Evolutionary conservation across 768 basidiomycete genomes (phyloP).

Genomic region (Kwoniella heveanensis): DNA sequence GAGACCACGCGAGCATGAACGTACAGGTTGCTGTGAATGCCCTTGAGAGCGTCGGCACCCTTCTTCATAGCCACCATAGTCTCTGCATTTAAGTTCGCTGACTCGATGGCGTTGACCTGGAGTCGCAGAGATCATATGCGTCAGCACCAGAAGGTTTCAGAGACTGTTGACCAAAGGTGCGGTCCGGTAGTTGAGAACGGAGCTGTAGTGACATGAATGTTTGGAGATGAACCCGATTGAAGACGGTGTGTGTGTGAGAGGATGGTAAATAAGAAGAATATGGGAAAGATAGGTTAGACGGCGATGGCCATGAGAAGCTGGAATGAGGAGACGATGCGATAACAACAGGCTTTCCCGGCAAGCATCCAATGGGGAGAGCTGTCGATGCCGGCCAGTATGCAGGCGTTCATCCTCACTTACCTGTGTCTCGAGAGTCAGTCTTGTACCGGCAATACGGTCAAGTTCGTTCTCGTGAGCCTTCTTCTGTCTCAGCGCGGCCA

Average conservation of each 20-base stretch:
- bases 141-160: background rate
- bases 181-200: too few species aligned
- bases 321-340: too few species aligned
- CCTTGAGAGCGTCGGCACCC: slow-evolving; percentile 81
- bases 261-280: too few species aligned
- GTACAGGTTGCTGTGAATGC: slow-evolving; percentile 86
- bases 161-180: too few species aligned
- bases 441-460: slow-evolving; percentile 78
- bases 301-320: too few species aligned
- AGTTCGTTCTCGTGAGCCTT: slow-evolving; percentile 84
- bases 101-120: slow-evolving; percentile 88
- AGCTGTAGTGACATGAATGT: too few species aligned
- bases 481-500: slow-evolving; percentile 87
- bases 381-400: too few species aligned
- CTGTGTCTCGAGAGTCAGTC: slow-evolving; percentile 91
- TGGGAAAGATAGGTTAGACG: too few species aligned
- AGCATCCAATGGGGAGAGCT: too few species aligned
- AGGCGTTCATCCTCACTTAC: slow-evolving; percentile 32
- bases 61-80: slow-evolving; percentile 98
- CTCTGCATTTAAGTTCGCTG: slow-evolving; percentile 95
- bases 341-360: too few species aligned
- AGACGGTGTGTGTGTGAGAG: too few species aligned
- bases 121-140: background rate
- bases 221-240: too few species aligned
- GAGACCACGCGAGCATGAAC: slow-evolving; percentile 54